A percentile compares a stretch with the other conserved stretches of the same genome.
Evolutionary conservation across 2,329 filamentous ascomycete species (phyloP).

Genomic region (Rhynchosporium agropyri): DNA sequence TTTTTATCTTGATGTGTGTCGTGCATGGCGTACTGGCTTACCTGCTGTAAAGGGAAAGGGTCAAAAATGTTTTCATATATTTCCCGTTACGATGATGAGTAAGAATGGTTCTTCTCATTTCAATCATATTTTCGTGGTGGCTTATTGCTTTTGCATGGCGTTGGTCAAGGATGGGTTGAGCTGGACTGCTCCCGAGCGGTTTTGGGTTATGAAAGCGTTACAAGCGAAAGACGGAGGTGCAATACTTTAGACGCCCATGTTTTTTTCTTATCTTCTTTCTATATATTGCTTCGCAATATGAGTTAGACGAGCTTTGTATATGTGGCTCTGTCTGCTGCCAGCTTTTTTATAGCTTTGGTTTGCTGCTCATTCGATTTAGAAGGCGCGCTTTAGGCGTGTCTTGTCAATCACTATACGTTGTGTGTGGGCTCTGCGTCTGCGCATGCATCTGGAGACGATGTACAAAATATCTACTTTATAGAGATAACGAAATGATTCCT

Average conservation of each 20-base stretch:
- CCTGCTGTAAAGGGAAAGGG: slow-evolving; percentile 7
- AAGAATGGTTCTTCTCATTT: slow-evolving; percentile 14
- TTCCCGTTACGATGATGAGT: slow-evolving; percentile 15
- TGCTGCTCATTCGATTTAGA: neutral
- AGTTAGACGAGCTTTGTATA: neutral
- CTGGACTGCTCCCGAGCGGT: slow-evolving; percentile 26
- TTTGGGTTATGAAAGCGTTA: slow-evolving; percentile 25
- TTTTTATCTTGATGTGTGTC: slow-evolving; percentile 19
- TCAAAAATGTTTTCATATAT: neutral
- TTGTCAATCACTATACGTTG: slow-evolving; percentile 7
- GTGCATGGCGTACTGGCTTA: slow-evolving; percentile 32
- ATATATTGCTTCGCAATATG: slow-evolving; percentile 1
- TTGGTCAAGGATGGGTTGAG: slow-evolving; percentile 19
- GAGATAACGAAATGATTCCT: neutral
- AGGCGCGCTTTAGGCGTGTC: neutral
- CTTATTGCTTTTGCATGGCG: slow-evolving; percentile 19
- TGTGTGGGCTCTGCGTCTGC: slow-evolving; percentile 9
- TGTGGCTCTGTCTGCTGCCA: neutral
- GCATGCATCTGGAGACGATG: neutral
- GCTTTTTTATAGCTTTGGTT: slow-evolving; percentile 7
- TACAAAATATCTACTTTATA: slow-evolving; percentile 10
- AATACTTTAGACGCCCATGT: slow-evolving; percentile 7
- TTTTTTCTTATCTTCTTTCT: neutral
- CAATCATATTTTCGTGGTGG: slow-evolving; percentile 7
- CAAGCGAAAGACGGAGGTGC: slow-evolving; percentile 4